A percentile compares a stretch with the other conserved stretches of the same genome.
These are phyloP conservation scores for Kazachstania bromeliacearum DNA, from an alignment of 805 yeast species.

Conservation along the genomic window DNA sequence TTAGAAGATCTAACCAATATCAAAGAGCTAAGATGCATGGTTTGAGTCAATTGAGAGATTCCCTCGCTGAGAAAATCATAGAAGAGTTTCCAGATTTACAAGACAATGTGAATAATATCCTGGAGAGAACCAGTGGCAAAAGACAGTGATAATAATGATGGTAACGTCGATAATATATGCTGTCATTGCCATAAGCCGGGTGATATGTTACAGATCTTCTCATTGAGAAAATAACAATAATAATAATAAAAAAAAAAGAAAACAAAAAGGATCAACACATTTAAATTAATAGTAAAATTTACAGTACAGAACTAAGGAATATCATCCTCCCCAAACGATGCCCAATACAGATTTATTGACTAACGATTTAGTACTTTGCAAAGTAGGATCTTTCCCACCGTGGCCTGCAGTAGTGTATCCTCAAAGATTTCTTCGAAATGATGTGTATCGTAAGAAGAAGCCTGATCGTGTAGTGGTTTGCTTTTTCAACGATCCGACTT, in stretches of 20 bases:
- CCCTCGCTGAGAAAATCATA: conserved; percentile 57
- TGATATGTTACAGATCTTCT: too few relatives aligned
- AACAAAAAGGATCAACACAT: background rate
- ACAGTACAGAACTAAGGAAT: too few relatives aligned
- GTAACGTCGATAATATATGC: too few relatives aligned
- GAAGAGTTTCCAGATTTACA: conserved; percentile 74
- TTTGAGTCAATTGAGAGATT: conserved; percentile 49
- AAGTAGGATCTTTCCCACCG: conserved; percentile 29
- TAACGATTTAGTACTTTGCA: conserved; percentile 29
- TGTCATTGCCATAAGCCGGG: too few relatives aligned
- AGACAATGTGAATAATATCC: conserved; percentile 47
- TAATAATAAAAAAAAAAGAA: background rate
- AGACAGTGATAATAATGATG: too few relatives aligned
- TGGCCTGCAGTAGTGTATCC: conserved; percentile 32
- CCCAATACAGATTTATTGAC: too few relatives aligned
- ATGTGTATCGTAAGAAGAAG: conserved; percentile 22
- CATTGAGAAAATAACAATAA: background rate
- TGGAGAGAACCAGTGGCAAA: conserved; percentile 36
- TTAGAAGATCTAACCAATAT: conserved; percentile 81
- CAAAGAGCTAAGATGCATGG: conserved; percentile 78
- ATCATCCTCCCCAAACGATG: conserved; percentile 11
- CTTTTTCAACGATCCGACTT: conserved; percentile 29
- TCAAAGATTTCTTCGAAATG: conserved; percentile 22
- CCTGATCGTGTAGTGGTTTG: conserved; percentile 26
- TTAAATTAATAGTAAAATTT: background rate